Evolutionary conservation across 352 stramenopile species (phyloP).

Genomic region (Pythium plurisporium): DNA sequence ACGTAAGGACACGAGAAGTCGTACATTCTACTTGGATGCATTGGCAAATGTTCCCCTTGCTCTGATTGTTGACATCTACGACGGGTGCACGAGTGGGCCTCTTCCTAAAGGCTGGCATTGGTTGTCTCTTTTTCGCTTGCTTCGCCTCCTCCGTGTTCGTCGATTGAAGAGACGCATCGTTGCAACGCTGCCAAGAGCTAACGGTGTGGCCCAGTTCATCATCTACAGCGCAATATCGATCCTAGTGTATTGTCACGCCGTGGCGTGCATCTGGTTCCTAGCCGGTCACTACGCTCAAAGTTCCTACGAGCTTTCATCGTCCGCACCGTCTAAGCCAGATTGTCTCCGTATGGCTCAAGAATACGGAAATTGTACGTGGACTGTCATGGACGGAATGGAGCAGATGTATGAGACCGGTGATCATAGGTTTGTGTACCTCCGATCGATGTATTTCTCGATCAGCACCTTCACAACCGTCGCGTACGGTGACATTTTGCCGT

Average conservation of each 20-base stretch:
- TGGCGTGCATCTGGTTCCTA: conserved; percentile 27
- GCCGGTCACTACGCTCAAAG: conserved; percentile 16
- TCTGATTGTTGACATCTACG: conserved; percentile 20
- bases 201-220: conserved; percentile 26
- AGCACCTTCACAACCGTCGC: conserved; percentile 32
- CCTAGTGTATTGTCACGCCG: conserved; percentile 26
- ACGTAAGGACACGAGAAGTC: conserved; percentile 11
- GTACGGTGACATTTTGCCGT: conserved; percentile 32
- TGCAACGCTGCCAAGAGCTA: conserved; percentile 12
- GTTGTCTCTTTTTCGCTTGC: conserved; percentile 22
- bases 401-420: conserved; percentile 3
- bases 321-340: conserved; percentile 11
- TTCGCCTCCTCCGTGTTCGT: conserved; percentile 25
- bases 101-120: conserved; percentile 12
- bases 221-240: conserved; percentile 26
- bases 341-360: conserved; percentile 25
- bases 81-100: conserved; percentile 8
- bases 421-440: conserved; percentile 17
- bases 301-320: neutral
- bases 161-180: conserved; percentile 17
- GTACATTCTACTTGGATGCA: conserved; percentile 20
- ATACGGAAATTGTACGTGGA: conserved; percentile 27
- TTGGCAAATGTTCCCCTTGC: conserved; percentile 23
- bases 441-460: conserved; percentile 30
- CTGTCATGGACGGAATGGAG: conserved; percentile 24